Evolutionary conservation across 352 stramenopile genomes (phyloP), one percentile per base, ranked within the genome.

Genomic region (Blastocystis sp.): DNA sequence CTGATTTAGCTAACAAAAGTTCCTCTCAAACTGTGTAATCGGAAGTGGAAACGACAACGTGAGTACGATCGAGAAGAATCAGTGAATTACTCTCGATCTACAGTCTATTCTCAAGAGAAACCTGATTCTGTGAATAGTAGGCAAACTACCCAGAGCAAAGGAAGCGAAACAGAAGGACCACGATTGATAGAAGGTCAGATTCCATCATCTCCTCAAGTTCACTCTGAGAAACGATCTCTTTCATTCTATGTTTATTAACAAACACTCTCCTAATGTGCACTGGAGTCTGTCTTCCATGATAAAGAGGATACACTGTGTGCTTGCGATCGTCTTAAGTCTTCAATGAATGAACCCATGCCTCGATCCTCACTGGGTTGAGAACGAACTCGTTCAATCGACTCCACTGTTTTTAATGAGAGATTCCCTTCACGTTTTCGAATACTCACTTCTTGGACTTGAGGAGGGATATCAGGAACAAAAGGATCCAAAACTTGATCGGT

Each of bases 221-320:
- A 42, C 12, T 42, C 9, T n/a, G 29, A 56, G 24, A 58, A 56
- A 24, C 43, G 24, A 59, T 24, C 43, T n/a, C 42, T 7, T 29
- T 29, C 42, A 35, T 78, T 58, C 39, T 9, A 59, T 78, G 29
- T 57, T 57, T 78, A 19, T 57, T 29, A 78, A 78, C 66, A 78
- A 78, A 78, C 37, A 27, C 37, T 9, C 27, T 43, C 7, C n/a
- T 21, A 16, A 16, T 27, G 46, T 12, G 4, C 14, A 27, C 14
- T 27, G 24, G 9, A 24, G 35, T 37, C n/a, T 11, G 32, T 21
- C 16, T 29, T 78, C 66, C 66, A 78, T 7, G 35, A 56, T 4
- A 56, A 11, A 19, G 66, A 78, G 37, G 66, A 78, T 14, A 78
- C 66, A 16, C 12, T 49, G 16, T 56, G 66, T 24, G 14, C 43